Base-by-base conservation (phyloP, 495 filamentous ascomycete genomes). In the Cercophora newfieldiana region DNA sequence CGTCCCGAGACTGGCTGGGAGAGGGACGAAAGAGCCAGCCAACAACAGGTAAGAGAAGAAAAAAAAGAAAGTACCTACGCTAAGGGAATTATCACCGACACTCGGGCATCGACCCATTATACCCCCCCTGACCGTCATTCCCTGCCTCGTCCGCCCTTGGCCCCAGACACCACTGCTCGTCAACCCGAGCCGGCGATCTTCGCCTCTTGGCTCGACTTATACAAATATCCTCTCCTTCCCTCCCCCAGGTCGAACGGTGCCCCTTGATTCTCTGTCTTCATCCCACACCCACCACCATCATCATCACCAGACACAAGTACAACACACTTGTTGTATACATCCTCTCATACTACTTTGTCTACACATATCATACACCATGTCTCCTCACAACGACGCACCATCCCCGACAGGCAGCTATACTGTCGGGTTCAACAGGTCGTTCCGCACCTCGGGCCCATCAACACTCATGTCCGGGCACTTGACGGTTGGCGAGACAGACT, bases 311-410 rank as follows among this genome's bases (percentile, higher is more conserved):
- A 28, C 54, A 55, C n/a, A 44, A 44, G 37, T 44, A 44, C 37
- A 16, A 44, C 37, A 10, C 24, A n/a, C 18, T 44, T 44, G 37
- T 14, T 16, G 37, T 44, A 44, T 14, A 44, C 33, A 29, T 31
- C 24, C 24, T 48, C 37, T 47, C 31, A 47, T 60, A 31, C n/a
- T 57, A 53, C 55, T 12, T 68, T n/a, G n/a, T n/a, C n/a, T n/a
- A n/a, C 61, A n/a, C 31, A 25, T 47, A 33, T 50, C 54, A 48
- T 59, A 26, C 65, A 66, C 29, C 66, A 85, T 85, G 82, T 77
- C 81, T 71, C 82, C 82, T 58, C 81, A 83, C 72, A 78, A 80
- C 72, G 81, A 85, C 68, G 80, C 78, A 47, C 77, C 80, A 6
- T 85, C 82, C 30, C 80, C 82, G 31, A 68, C 77, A 21, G 80